Percentiles rank a stretch among this genome's conserved stretches.
These are phyloP conservation scores for Cyphellophora europaea DNA, from an alignment of 2,329 filamentous ascomycete species.

Conservation along the genomic window DNA sequence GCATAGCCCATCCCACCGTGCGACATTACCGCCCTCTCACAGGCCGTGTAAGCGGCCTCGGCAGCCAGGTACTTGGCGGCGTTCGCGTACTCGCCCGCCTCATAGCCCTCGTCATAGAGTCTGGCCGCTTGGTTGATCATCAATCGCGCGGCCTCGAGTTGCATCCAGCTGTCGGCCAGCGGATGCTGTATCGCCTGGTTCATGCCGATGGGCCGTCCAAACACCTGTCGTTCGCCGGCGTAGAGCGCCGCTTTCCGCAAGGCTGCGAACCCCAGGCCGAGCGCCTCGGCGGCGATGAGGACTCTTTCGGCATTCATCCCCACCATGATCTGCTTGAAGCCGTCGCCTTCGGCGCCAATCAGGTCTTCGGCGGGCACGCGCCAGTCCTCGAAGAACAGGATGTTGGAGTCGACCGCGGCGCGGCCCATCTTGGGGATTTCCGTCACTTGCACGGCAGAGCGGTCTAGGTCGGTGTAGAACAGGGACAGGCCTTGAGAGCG, in stretches of 20 bases:
- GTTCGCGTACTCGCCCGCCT: conserved; percentile 47
- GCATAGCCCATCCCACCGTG: conserved; percentile 58
- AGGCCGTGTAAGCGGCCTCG: conserved; percentile 52
- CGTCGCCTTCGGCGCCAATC: conserved; percentile 33
- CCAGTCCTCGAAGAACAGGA: conserved; percentile 36
- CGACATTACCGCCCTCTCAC: conserved; percentile 48
- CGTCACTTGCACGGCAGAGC: conserved; percentile 27
- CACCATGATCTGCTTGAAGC: conserved; percentile 35
- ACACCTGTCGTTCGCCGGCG: conserved; percentile 41
- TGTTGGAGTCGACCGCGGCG: conserved; percentile 35
- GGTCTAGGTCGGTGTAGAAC: conserved; percentile 36
- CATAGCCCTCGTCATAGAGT: conserved; percentile 46
- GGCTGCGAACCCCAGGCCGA: conserved; percentile 37
- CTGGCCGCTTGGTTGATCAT: conserved; percentile 52
- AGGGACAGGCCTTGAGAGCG: conserved; percentile 33
- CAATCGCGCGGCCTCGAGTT: conserved; percentile 51
- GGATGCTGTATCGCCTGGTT: conserved; percentile 54
- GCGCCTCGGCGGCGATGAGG: conserved; percentile 29
- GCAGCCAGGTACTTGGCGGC: conserved; percentile 50
- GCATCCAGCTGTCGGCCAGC: conserved; percentile 50
- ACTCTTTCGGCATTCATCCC: conserved; percentile 31
- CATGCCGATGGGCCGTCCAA: conserved; percentile 48
- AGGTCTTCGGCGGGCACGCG: conserved; percentile 28
- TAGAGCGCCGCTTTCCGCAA: conserved; percentile 35
- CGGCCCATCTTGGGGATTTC: conserved; percentile 40